These are phyloP conservation scores for Acrodontium crateriforme DNA, from an alignment of 2,329 filamentous ascomycete species.

Conservation along the genomic window DNA sequence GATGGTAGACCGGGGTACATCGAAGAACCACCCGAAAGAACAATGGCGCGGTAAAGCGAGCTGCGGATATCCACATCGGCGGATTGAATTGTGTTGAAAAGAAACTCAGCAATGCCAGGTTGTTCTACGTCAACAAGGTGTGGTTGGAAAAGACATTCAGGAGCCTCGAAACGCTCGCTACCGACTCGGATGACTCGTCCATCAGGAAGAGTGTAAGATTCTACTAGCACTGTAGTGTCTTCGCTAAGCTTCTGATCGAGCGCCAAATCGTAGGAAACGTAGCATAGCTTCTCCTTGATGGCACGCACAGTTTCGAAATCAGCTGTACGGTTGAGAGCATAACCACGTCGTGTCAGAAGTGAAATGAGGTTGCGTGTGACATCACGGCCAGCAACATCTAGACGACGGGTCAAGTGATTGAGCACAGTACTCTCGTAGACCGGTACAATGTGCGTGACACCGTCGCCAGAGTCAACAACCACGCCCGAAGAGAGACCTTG, in stretches of 20 bases:
- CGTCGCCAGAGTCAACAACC: slow-evolving; percentile 96
- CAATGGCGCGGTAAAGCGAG: slow-evolving; percentile 92
- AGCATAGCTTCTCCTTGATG: slow-evolving; percentile 99
- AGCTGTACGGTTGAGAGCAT: slow-evolving; percentile 92
- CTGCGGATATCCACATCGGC: slow-evolving; percentile 91
- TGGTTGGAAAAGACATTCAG: slow-evolving; percentile 96
- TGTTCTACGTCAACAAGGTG: slow-evolving; percentile 97
- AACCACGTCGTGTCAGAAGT: slow-evolving; percentile 81
- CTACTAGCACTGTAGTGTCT: slow-evolving; percentile 91
- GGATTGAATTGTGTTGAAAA: slow-evolving; percentile 97
- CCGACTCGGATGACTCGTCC: slow-evolving; percentile 92
- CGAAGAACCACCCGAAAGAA: slow-evolving; percentile 89
- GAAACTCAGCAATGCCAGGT: slow-evolving; percentile 87
- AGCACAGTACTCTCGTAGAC: slow-evolving; percentile 97
- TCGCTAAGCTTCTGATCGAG: slow-evolving; percentile 91
- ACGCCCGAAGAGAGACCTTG: slow-evolving; percentile 77
- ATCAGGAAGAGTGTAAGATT: slow-evolving; percentile 94
- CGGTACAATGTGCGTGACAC: slow-evolving; percentile 95
- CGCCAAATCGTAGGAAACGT: slow-evolving; percentile 95
- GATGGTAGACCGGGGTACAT: slow-evolving; percentile 98
- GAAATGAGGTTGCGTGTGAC: slow-evolving; percentile 98
- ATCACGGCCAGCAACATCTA: slow-evolving; percentile 92
- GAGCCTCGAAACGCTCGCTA: slow-evolving; percentile 93
- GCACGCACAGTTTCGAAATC: slow-evolving; percentile 98
- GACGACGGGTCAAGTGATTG: slow-evolving; percentile 84